phyloP scores from a whole-genome alignment of 176 grass and related monocot species.

The Thinopyrum elongatum region DNA sequence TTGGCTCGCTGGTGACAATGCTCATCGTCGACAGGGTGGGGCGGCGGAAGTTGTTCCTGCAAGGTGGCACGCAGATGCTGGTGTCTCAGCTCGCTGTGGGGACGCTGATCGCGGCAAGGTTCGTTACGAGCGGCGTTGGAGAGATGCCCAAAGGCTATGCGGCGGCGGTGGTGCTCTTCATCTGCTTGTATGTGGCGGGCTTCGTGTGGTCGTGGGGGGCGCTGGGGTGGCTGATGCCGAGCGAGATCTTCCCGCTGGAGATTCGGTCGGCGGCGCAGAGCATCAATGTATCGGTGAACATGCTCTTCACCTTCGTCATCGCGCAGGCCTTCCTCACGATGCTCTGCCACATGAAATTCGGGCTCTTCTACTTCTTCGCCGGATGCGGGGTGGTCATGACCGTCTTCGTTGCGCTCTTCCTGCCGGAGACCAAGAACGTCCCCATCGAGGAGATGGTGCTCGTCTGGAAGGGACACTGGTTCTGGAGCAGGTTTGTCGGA shows the following conservation, averaged over 20 bases:
- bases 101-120: background rate
- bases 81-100: background rate
- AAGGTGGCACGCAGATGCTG: conserved; percentile 32
- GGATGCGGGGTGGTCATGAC: conserved; percentile 89
- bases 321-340: conserved; percentile 78
- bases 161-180: conserved; percentile 11
- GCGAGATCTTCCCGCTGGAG: conserved; percentile 94
- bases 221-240: conserved; percentile 76
- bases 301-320: conserved; percentile 90
- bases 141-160: background rate
- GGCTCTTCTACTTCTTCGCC: conserved; percentile 90
- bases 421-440: conserved; percentile 93
- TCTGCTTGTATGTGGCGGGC: conserved; percentile 25
- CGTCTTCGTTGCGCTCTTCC: conserved; percentile 68
- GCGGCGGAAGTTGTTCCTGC: conserved; percentile 9
- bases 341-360: conserved; percentile 91
- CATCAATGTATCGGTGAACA: conserved; percentile 90
- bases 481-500: conserved; percentile 63
- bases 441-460: conserved; percentile 94
- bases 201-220: conserved; percentile 36
- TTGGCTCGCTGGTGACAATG: conserved; percentile 27
- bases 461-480: conserved; percentile 77
- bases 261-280: conserved; percentile 87
- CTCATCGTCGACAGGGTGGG: conserved; percentile 13
- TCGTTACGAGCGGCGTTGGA: background rate